These are phyloP conservation scores for Cantharellus anzutake DNA, from an alignment of 768 basidiomycete genomes.

Conservation along the genomic window DNA sequence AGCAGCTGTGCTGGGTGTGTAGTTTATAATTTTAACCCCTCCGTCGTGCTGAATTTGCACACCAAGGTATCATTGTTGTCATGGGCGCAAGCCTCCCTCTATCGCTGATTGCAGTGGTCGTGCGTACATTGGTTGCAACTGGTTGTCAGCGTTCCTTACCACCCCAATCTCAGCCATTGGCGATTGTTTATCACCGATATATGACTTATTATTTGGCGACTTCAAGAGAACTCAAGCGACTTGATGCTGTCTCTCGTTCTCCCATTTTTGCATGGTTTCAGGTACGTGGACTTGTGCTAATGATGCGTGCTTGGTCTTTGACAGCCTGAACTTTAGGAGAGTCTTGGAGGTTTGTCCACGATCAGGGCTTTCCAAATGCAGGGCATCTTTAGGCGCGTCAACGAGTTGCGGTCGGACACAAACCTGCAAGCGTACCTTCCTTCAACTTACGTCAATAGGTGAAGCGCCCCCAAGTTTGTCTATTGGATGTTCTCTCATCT, in stretches of 20 bases:
- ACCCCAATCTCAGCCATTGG: too few relatives aligned
- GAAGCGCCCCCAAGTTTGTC: slow-evolving; percentile 20
- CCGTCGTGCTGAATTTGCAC: slow-evolving; percentile 22
- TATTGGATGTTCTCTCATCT: slow-evolving; percentile 4
- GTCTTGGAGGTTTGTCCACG: slow-evolving; percentile 47
- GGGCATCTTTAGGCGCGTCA: slow-evolving; percentile 41
- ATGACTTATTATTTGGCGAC: slow-evolving; percentile 71
- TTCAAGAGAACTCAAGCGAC: slow-evolving; percentile 70
- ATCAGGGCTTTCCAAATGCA: slow-evolving; percentile 70
- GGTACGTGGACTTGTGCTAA: neutral
- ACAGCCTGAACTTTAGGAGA: slow-evolving; percentile 6
- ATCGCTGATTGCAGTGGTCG: slow-evolving; percentile 57
- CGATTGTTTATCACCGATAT: neutral
- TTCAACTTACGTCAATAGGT: slow-evolving; percentile 58
- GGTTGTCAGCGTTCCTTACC: too few relatives aligned
- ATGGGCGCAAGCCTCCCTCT: slow-evolving; percentile 69
- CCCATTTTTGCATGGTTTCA: slow-evolving; percentile 54
- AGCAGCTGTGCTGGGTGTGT: slow-evolving; percentile 19
- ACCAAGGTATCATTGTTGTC: slow-evolving; percentile 27
- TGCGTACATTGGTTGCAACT: slow-evolving; percentile 41
- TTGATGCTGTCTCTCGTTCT: slow-evolving; percentile 75
- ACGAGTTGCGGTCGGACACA: slow-evolving; percentile 58
- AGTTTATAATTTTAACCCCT: neutral
- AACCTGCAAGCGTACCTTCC: slow-evolving; percentile 67
- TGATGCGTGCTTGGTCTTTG: neutral